phyloP scores from a whole-genome alignment of 139 green algal species.

The Chlamydomonas urium region DNA sequence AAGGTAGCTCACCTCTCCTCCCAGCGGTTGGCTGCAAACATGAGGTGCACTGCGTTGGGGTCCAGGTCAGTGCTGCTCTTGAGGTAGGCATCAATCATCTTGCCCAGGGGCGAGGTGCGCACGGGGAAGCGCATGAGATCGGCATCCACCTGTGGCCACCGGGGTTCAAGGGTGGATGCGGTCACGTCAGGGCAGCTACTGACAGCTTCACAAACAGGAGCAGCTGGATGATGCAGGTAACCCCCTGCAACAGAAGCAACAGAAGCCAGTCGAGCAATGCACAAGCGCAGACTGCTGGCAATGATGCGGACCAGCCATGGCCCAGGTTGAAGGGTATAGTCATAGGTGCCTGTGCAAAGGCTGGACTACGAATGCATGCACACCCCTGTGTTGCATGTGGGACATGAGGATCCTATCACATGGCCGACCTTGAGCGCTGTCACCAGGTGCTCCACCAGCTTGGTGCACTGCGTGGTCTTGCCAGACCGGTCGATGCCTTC shows the following conservation, averaged over 20 bases:
- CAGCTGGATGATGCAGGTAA: no score
- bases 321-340: no score
- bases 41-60: slow-evolving; percentile 77
- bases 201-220: no score
- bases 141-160: neutral
- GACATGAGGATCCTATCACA: no score
- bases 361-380: neutral
- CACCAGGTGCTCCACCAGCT: slow-evolving; percentile 72
- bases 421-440: no score
- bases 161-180: neutral
- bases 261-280: no score
- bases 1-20: slow-evolving; percentile 93
- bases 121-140: slow-evolving; percentile 93
- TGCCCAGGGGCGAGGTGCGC: slow-evolving; percentile 74
- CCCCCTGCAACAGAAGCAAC: no score
- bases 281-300: no score
- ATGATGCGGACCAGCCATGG: no score
- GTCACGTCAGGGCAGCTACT: no score
- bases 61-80: slow-evolving; percentile 58
- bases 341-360: no score
- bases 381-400: neutral
- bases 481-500: slow-evolving; percentile 92
- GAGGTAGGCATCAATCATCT: slow-evolving; percentile 88
- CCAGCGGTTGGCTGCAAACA: slow-evolving; percentile 93
- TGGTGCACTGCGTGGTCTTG: slow-evolving; percentile 88